Base-by-base conservation (phyloP, 352 stramenopile species). In the Lagenidium giganteum region DNA sequence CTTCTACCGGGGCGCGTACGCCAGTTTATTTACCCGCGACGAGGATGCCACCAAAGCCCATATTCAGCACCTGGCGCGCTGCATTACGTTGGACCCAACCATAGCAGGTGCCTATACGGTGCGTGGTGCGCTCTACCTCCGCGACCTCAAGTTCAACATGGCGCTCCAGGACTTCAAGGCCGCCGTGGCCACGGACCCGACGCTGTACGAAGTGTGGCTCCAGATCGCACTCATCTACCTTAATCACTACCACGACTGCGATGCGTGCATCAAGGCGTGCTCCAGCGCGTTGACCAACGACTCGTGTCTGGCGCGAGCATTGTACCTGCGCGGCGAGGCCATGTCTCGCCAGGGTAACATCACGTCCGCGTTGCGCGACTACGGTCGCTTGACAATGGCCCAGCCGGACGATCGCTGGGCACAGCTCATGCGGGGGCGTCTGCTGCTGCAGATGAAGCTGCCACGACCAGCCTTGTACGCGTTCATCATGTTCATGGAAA, bases 121-220 rank as follows among this genome's bases (percentile, higher is more conserved):
- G 7, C 78, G 78, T 31, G 78, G 78, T 7, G 78, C 75, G 21
- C 32, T 91, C 20, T 70, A 83, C 32, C 42, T 86, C n/a, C 65
- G 65, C n/a, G 70, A 83, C 17, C 62, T 87, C 25, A 66, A 79
- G 30, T 91, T 87, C 51, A 84, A 74, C 39, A 88, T 64, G 17
- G 78, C 78, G 21, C 51, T 91, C 22, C 75, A 91, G 38, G 75
- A 91, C 40, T 91, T 88, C 46, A 88, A 91, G 47, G 78, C 75
- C 5, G 75, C 78, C 6, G 78, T 87, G 4, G 49, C 71, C 13
- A 79, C 77, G 0, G 75, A 91, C 31, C 78, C 78, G 18, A 91
- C 78, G 28, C 46, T 91, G 20, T 81, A 81, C 26, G 72, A 84
- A 26, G 67, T 87, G 16, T 91, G 78, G 78, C 47, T 91, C 29